phyloP scores from a whole-genome alignment of 2,329 filamentous ascomycete genomes.

The Gnomoniopsis sp. region DNA sequence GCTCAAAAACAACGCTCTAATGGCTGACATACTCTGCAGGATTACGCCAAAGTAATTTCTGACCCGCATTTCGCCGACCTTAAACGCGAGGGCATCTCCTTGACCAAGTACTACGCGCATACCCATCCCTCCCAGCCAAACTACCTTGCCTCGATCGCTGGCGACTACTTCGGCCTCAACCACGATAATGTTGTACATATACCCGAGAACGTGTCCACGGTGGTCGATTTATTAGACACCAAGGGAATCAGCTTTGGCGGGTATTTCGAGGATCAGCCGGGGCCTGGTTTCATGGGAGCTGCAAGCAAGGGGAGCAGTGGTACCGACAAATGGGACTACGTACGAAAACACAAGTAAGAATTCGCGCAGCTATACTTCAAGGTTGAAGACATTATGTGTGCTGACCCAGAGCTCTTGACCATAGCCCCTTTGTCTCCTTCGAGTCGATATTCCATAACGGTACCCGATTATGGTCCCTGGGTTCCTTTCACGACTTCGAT shows the following conservation, averaged over 20 bases:
- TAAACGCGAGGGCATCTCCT: constrained; percentile 39
- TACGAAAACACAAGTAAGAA: constrained; percentile 37
- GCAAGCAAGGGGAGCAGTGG: constrained; percentile 33
- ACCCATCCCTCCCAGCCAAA: constrained; percentile 76
- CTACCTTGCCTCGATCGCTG: constrained; percentile 65
- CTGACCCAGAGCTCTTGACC: neutral
- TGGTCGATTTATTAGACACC: constrained; percentile 43
- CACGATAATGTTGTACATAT: constrained; percentile 42
- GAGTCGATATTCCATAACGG: constrained; percentile 38
- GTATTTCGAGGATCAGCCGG: constrained; percentile 43
- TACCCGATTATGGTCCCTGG: constrained; percentile 53
- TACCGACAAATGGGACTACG: constrained; percentile 34
- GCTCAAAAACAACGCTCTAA: neutral
- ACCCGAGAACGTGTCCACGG: constrained; percentile 41
- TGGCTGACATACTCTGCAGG: constrained; percentile 27
- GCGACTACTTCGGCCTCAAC: constrained; percentile 59
- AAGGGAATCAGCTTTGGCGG: constrained; percentile 39
- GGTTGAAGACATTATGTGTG: no score
- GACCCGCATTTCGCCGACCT: constrained; percentile 38
- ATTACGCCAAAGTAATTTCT: constrained; percentile 37
- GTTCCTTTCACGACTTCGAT: constrained; percentile 61
- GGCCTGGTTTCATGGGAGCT: constrained; percentile 44
- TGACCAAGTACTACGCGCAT: constrained; percentile 54
- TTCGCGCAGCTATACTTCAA: no score
- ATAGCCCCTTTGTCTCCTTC: constrained; percentile 39